Evolutionary conservation across 2,329 filamentous ascomycete genomes (phyloP).

Genomic region (Arthrobotrys entomopaga): DNA sequence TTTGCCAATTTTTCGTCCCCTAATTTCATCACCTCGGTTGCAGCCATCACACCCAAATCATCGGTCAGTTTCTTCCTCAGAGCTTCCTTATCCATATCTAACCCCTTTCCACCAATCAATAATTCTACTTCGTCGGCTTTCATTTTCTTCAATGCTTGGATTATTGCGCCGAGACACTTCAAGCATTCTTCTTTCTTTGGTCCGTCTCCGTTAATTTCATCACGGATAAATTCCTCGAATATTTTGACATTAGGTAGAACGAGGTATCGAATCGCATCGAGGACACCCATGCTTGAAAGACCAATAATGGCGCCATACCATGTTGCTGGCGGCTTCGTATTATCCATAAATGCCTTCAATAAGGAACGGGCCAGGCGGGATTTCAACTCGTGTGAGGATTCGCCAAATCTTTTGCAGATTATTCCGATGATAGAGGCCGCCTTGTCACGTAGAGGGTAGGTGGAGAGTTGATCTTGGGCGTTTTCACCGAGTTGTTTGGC

Average conservation of each 20-base stretch:
- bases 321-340: constrained; percentile 80
- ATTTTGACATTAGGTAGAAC: constrained; percentile 74
- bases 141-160: constrained; percentile 68
- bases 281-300: constrained; percentile 78
- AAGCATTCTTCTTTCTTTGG: constrained; percentile 70
- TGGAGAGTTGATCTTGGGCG: constrained; percentile 59
- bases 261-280: constrained; percentile 72
- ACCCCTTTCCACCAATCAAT: constrained; percentile 50
- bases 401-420: constrained; percentile 82
- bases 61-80: constrained; percentile 37
- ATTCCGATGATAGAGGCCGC: constrained; percentile 82
- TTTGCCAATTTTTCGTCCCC: constrained; percentile 43
- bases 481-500: constrained; percentile 75
- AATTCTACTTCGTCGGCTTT: constrained; percentile 62
- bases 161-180: constrained; percentile 69
- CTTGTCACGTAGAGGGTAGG: constrained; percentile 82
- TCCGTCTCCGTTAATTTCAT: constrained; percentile 67
- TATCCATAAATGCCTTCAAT: constrained; percentile 89
- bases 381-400: constrained; percentile 82
- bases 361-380: constrained; percentile 92
- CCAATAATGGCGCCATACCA: constrained; percentile 90
- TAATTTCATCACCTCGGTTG: constrained; percentile 35
- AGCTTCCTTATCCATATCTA: constrained; percentile 41
- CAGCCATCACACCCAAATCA: constrained; percentile 26
- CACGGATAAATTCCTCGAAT: constrained; percentile 71